Percentiles rank a stretch among this genome's conserved stretches.
phyloP scores from a whole-genome alignment of 768 basidiomycete species.

The Hirschioporus abietinus region DNA sequence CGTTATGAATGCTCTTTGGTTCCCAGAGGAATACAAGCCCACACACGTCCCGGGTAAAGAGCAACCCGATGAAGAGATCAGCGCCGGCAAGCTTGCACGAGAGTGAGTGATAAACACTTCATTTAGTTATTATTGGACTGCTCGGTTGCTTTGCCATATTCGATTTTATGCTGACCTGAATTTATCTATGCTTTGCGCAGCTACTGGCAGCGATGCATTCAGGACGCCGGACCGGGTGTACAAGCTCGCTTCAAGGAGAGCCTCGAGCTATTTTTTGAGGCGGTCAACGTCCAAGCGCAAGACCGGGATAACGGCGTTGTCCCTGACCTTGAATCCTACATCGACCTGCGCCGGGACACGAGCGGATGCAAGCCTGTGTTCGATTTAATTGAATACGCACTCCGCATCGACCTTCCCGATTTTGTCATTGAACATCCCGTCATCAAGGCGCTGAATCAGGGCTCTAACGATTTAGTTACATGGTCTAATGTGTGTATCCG shows the following conservation, averaged over 20 bases:
- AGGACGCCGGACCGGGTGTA: constrained; percentile 34
- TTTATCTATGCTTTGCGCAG: constrained; percentile 15
- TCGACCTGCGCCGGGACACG: constrained; percentile 47
- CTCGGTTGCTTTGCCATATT: constrained; percentile 1
- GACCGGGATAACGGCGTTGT: constrained; percentile 20
- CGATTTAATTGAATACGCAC: constrained; percentile 50
- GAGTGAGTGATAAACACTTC: constrained; percentile 23
- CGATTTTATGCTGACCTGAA: background rate
- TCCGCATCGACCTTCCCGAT: constrained; percentile 46
- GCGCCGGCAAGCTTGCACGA: constrained; percentile 26
- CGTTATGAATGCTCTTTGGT: constrained; percentile 25
- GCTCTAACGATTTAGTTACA: constrained; percentile 47
- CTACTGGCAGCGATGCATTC: constrained; percentile 32
- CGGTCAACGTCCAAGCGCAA: constrained; percentile 26
- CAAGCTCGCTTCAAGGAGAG: constrained; percentile 28
- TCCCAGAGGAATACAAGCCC: constrained; percentile 21
- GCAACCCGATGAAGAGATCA: constrained; percentile 24
- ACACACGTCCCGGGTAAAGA: constrained; percentile 10
- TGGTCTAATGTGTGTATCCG: constrained; percentile 36
- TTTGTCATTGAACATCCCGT: constrained; percentile 47
- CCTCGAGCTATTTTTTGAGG: constrained; percentile 25
- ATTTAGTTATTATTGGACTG: background rate
- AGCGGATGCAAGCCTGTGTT: constrained; percentile 48
- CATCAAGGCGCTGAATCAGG: constrained; percentile 39
- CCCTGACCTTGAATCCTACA: constrained; percentile 48